These are phyloP conservation scores for Termitomyces titanicus DNA, from an alignment of 768 basidiomycete genomes.

Conservation along the genomic window DNA sequence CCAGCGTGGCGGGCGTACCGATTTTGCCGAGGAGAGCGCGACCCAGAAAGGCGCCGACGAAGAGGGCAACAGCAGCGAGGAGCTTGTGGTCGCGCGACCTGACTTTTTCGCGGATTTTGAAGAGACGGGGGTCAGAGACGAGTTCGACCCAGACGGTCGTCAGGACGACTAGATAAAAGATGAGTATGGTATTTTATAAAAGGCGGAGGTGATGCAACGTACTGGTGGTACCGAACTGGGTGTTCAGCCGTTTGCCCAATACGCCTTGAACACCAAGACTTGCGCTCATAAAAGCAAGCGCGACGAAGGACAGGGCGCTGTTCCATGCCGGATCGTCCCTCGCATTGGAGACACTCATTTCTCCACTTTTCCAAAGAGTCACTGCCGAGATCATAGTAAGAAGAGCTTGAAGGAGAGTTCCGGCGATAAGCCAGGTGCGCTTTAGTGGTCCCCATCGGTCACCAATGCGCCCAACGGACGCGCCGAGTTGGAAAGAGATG, in stretches of 20 bases:
- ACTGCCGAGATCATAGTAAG: constrained; percentile 74
- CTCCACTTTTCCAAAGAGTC: constrained; percentile 65
- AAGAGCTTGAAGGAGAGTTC: constrained; percentile 72
- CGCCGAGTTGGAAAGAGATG: constrained; percentile 69
- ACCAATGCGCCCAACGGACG: constrained; percentile 74
- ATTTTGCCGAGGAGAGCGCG: constrained; percentile 59
- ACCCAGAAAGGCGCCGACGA: constrained; percentile 70
- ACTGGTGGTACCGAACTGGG: constrained; percentile 80
- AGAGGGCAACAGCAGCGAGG: constrained; percentile 44
- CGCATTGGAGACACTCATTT: constrained; percentile 46
- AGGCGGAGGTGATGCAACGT: constrained; percentile 20
- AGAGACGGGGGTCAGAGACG: constrained; percentile 41
- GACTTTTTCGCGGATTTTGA: constrained; percentile 50
- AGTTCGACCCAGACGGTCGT: constrained; percentile 94
- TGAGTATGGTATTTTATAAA: background rate
- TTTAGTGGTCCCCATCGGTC: constrained; percentile 73
- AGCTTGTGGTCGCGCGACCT: constrained; percentile 20
- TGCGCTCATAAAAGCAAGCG: constrained; percentile 78
- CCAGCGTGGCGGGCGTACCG: constrained; percentile 63
- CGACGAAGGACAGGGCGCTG: constrained; percentile 60
- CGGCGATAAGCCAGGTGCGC: constrained; percentile 69
- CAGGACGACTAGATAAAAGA: constrained; percentile 55
- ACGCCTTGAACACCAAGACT: constrained; percentile 88
- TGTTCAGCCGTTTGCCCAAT: constrained; percentile 76
- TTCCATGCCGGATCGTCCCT: constrained; percentile 73